phyloP scores from a whole-genome alignment of 106 monocot genomes.

The Allium sativum region DNA sequence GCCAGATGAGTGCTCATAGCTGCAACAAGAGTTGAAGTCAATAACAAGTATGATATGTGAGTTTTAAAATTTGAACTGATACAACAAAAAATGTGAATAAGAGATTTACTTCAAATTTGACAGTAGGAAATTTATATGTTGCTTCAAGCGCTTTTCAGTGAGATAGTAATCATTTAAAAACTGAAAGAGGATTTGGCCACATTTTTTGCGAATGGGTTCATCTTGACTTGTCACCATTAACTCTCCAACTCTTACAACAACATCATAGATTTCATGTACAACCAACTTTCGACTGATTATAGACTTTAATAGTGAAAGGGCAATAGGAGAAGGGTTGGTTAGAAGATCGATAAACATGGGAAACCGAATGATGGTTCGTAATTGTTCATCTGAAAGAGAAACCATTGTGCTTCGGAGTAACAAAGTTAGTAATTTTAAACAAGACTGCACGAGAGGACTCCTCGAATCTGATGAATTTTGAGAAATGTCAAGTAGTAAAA shows the following conservation, averaged over 20 bases:
- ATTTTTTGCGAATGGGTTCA: conserved; percentile 65
- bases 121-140: conserved; percentile 83
- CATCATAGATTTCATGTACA: conserved; percentile 77
- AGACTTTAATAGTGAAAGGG: conserved; percentile 83
- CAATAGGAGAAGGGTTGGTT: conserved; percentile 65
- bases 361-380: conserved; percentile 62
- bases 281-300: conserved; percentile 63
- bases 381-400: conserved; percentile 65
- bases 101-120: conserved; percentile 59
- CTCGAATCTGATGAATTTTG: conserved; percentile 48
- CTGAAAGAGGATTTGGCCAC: conserved; percentile 66
- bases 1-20: conserved; percentile 92
- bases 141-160: conserved; percentile 63
- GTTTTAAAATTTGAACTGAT: no score
- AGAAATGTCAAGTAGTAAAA: conserved; percentile 57
- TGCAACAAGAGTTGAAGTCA: conserved; percentile 15
- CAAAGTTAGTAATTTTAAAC: conserved; percentile 58
- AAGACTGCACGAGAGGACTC: conserved; percentile 51
- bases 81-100: neutral
- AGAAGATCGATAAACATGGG: conserved; percentile 81
- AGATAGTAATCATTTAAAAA: conserved; percentile 78
- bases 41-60: no score
- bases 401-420: conserved; percentile 49
- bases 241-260: conserved; percentile 54
- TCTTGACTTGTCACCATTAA: conserved; percentile 78